A percentile compares a stretch with the other conserved stretches of the same genome.
phyloP scores from a whole-genome alignment of 108 stramenopile species.

The Skeletonema grethae region DNA sequence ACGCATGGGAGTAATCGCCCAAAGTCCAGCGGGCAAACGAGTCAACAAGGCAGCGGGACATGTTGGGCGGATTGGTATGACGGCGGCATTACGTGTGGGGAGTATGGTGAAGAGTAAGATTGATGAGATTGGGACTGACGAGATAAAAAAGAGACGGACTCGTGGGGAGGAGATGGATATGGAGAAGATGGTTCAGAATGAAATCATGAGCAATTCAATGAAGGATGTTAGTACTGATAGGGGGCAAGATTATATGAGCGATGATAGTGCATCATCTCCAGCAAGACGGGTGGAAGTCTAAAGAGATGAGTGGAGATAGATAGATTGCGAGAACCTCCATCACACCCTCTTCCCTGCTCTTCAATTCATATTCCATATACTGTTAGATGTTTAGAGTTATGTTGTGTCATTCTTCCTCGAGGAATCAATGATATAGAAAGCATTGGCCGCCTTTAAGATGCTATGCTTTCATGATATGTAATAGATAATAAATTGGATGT shows the following conservation, averaged over 20 bases:
- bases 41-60: constrained; percentile 55
- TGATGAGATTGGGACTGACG: constrained; percentile 24
- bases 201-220: background rate
- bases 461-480: too few relatives aligned
- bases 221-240: background rate
- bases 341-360: background rate
- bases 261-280: constrained; percentile 3
- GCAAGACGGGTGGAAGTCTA: background rate
- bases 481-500: too few relatives aligned
- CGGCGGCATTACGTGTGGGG: constrained; percentile 33
- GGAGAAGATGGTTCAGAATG: constrained; percentile 4
- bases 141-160: constrained; percentile 30
- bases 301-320: background rate
- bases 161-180: background rate
- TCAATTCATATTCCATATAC: background rate
- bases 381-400: background rate
- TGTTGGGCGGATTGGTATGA: constrained; percentile 36
- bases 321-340: background rate
- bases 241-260: constrained; percentile 2
- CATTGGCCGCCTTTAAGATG: too few relatives aligned
- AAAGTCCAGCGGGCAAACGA: constrained; percentile 64
- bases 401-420: background rate
- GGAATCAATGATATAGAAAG: too few relatives aligned
- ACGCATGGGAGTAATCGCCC: constrained; percentile 56
- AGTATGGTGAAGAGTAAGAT: constrained; percentile 37